Evolutionary conservation across 768 basidiomycete species (phyloP).

Genomic region (Gyrodon lividus): DNA sequence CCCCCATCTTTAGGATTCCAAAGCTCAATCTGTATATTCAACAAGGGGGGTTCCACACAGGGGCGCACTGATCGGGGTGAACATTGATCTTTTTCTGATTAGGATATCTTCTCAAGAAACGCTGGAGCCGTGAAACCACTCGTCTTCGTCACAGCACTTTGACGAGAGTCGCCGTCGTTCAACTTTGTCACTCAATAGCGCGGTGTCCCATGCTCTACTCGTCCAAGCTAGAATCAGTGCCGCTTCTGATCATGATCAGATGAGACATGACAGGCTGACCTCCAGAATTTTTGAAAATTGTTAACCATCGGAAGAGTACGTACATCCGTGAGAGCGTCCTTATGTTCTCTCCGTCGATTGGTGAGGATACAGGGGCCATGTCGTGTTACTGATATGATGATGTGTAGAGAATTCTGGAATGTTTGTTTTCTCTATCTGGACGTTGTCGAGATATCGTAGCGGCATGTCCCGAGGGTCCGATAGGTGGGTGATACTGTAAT

Average conservation of each 20-base stretch:
- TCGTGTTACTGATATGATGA: neutral
- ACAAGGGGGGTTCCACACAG: constrained; percentile 6
- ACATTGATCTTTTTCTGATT: neutral
- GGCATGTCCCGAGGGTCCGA: constrained; percentile 5
- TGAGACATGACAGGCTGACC: too few species aligned
- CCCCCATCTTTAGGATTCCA: constrained; percentile 8
- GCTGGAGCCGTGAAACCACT: constrained; percentile 5
- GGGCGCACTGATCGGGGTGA: constrained; percentile 18
- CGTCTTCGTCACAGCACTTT: too few species aligned
- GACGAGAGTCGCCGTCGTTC: neutral
- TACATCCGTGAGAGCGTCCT: constrained; percentile 25
- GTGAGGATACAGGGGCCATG: neutral
- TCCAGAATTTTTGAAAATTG: constrained; percentile 9
- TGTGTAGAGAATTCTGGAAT: constrained; percentile 11
- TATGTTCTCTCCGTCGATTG: neutral
- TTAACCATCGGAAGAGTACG: constrained; percentile 21
- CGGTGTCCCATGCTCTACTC: constrained; percentile 9
- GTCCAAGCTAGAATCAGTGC: constrained; percentile 13
- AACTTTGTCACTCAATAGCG: neutral
- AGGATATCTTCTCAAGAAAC: constrained; percentile 1
- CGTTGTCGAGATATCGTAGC: constrained; percentile 17
- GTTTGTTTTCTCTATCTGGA: constrained; percentile 22
- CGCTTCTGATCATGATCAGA: constrained; percentile 24
- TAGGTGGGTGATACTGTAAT: constrained; percentile 7
- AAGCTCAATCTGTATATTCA: neutral